A percentile compares a stretch with the other conserved stretches of the same genome.
These are phyloP conservation scores for Exophiala spinifera DNA, from an alignment of 2,329 filamentous ascomycete species.

Conservation along the genomic window DNA sequence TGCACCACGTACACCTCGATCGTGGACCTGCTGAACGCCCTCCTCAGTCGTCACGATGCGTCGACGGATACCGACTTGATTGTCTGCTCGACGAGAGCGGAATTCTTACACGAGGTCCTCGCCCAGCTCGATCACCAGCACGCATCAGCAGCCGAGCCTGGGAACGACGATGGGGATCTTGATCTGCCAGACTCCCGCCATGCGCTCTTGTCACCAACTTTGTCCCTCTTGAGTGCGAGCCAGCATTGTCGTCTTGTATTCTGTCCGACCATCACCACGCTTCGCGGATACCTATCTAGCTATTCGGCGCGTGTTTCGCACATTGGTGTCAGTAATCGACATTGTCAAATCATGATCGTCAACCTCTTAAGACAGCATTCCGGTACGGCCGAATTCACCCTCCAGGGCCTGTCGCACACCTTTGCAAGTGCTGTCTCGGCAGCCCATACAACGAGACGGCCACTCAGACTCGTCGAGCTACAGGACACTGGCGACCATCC, in stretches of 20 bases:
- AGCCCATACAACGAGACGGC: conserved; percentile 31
- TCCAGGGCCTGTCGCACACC: conserved; percentile 47
- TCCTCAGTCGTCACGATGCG: conserved; percentile 54
- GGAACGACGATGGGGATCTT: not conserved
- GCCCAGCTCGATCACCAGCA: conserved; percentile 42
- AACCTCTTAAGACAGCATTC: conserved; percentile 43
- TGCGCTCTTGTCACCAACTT: conserved; percentile 59
- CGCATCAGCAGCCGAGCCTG: conserved; percentile 5
- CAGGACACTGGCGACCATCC: conserved; percentile 32
- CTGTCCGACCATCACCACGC: conserved; percentile 69
- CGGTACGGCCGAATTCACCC: conserved; percentile 46
- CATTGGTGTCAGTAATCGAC: not conserved
- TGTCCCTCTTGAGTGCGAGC: conserved; percentile 67
- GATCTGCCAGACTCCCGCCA: conserved; percentile 27
- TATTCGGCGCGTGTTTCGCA: conserved; percentile 39
- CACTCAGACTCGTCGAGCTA: conserved; percentile 44
- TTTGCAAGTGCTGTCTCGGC: conserved; percentile 41
- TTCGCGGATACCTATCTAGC: conserved; percentile 71
- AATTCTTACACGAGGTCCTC: conserved; percentile 62
- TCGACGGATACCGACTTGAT: conserved; percentile 63
- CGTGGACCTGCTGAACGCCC: conserved; percentile 58
- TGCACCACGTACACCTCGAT: conserved; percentile 44
- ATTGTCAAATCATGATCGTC: conserved; percentile 39
- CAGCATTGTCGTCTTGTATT: conserved; percentile 69
- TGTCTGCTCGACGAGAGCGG: conserved; percentile 63